Percentiles rank a stretch among this genome's conserved stretches.
Evolutionary conservation across 139 green algal species (phyloP).

Genomic region (Picochlorum sp.): DNA sequence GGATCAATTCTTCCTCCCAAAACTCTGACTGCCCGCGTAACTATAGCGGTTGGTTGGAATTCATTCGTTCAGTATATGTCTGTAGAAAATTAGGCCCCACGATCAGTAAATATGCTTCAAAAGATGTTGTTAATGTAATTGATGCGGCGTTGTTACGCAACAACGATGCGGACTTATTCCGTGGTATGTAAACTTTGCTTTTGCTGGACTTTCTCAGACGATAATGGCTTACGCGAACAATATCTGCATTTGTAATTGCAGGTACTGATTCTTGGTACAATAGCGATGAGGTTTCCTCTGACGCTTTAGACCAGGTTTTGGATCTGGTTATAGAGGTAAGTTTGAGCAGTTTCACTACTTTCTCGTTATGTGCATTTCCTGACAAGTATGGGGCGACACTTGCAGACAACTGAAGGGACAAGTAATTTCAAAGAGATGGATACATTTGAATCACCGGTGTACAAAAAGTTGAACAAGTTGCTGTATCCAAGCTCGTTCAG

Average conservation of each 20-base stretch:
- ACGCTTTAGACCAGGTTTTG: constrained; percentile 1
- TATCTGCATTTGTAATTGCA: background rate
- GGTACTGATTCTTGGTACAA: background rate
- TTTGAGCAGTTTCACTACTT: background rate
- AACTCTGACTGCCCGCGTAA: background rate
- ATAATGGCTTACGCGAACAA: background rate
- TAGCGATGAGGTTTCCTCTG: background rate
- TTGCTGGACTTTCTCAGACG: too few relatives aligned
- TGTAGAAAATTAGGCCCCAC: background rate
- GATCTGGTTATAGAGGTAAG: background rate
- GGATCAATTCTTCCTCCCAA: too few relatives aligned
- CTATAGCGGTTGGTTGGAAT: background rate
- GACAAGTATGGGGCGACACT: too few relatives aligned
- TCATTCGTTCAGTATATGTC: background rate
- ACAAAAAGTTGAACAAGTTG: background rate
- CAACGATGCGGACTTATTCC: background rate
- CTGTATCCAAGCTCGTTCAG: background rate
- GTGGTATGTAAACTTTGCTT: background rate
- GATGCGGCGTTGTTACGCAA: background rate
- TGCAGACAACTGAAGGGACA: background rate
- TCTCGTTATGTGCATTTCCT: too few relatives aligned
- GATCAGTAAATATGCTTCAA: background rate
- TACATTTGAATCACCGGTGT: background rate
- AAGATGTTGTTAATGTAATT: background rate
- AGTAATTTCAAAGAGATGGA: background rate